These are phyloP conservation scores for Fusarium sororula DNA, from an alignment of 2,329 filamentous ascomycete genomes.

Conservation along the genomic window DNA sequence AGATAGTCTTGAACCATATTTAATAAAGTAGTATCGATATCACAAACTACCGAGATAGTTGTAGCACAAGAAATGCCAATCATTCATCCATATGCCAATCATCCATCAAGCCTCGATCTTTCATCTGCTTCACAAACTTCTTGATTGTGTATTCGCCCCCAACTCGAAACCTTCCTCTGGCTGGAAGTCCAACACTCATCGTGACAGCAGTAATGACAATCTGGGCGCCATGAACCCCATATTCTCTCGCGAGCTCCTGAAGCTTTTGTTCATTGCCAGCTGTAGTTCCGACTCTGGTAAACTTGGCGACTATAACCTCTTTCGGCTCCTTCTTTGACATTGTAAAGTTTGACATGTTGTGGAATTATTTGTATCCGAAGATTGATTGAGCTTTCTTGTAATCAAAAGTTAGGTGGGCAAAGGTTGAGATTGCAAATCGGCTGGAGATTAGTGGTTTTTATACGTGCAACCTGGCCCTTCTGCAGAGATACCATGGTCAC, in stretches of 20 bases:
- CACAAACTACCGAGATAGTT: background rate
- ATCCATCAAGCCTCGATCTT: background rate
- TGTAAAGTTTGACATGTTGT: accelerated
- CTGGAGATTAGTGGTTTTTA: background rate
- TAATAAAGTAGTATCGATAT: background rate
- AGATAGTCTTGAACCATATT: background rate
- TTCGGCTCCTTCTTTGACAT: background rate
- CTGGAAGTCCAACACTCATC: background rate
- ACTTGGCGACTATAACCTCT: background rate
- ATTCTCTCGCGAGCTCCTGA: background rate
- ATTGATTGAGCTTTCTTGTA: background rate
- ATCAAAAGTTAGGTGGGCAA: background rate
- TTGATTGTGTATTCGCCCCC: background rate
- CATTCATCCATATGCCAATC: background rate
- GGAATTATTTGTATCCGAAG: accelerated
- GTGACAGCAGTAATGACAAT: background rate
- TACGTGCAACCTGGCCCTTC: background rate
- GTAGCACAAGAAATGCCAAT: background rate
- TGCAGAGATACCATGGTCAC: background rate
- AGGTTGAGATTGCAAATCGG: background rate
- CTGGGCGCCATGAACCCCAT: background rate
- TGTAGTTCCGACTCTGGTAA: background rate
- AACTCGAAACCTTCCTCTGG: background rate
- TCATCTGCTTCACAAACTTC: background rate
- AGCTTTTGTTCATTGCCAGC: background rate